These are phyloP conservation scores for Colletotrichum higginsianum DNA, from an alignment of 2,329 filamentous ascomycete species.

Conservation along the genomic window DNA sequence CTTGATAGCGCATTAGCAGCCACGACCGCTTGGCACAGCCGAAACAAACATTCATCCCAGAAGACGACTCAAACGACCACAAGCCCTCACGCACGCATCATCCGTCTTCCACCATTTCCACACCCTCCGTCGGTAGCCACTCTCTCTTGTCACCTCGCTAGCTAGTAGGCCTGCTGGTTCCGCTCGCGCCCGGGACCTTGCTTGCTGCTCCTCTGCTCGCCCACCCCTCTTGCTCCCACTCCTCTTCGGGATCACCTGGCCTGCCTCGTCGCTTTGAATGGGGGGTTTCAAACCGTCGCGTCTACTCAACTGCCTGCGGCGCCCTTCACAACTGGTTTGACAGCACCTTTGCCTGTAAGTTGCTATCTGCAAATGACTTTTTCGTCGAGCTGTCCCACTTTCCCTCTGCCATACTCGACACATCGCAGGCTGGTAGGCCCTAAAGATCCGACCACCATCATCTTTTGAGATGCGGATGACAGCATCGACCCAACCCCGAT, in stretches of 20 bases:
- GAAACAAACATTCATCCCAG: not conserved
- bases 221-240: slow-evolving; percentile 27
- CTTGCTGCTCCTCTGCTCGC: slow-evolving; percentile 11
- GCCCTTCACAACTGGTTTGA: slow-evolving; percentile 25
- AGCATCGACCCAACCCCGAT: slow-evolving; percentile 13
- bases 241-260: slow-evolving; percentile 33
- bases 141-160: slow-evolving; percentile 1
- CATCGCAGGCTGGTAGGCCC: slow-evolving; percentile 23
- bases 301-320: not conserved
- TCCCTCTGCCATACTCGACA: slow-evolving; percentile 6
- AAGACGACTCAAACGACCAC: slow-evolving; percentile 2
- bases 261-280: slow-evolving; percentile 38
- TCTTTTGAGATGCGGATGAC: slow-evolving; percentile 30
- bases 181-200: slow-evolving; percentile 39
- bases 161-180: slow-evolving; percentile 4
- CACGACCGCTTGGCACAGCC: slow-evolving; percentile 3
- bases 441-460: slow-evolving; percentile 9
- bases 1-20: slow-evolving; percentile 31
- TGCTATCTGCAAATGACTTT: slow-evolving; percentile 8
- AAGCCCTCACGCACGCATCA: not conserved
- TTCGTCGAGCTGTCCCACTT: not conserved
- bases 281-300: slow-evolving; percentile 14
- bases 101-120: slow-evolving; percentile 7
- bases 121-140: slow-evolving; percentile 8
- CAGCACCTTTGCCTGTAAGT: slow-evolving; percentile 34